Percentiles rank a stretch among this genome's conserved stretches.
phyloP scores from a whole-genome alignment of 805 yeast genomes.

The Schwanniomyces occidentalis region DNA sequence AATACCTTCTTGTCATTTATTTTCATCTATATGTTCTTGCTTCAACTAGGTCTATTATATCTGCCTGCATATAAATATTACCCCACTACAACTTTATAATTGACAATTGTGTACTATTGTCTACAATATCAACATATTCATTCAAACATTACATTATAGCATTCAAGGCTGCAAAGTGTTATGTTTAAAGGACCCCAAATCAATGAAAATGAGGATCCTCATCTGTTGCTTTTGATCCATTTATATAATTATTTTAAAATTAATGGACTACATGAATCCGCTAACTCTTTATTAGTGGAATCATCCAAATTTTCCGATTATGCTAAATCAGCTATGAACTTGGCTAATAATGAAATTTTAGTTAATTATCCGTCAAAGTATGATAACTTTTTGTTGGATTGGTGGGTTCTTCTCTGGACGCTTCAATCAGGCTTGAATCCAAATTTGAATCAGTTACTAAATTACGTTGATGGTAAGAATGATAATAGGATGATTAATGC shows the following conservation, averaged over 20 bases:
- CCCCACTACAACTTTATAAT: too few relatives aligned
- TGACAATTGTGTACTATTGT: too few relatives aligned
- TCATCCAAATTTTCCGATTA: slow-evolving; percentile 1
- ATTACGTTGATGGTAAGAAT: slow-evolving; percentile 2
- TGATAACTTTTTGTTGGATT: slow-evolving; percentile 52
- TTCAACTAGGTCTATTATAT: too few relatives aligned
- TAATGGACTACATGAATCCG: slow-evolving; percentile 51
- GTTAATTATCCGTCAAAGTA: neutral
- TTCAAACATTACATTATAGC: too few relatives aligned
- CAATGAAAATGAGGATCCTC: slow-evolving; percentile 38
- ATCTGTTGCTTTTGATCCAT: slow-evolving; percentile 52
- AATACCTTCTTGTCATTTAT: too few relatives aligned
- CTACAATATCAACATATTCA: too few relatives aligned
- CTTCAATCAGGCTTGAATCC: slow-evolving; percentile 46
- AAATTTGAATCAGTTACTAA: slow-evolving; percentile 23
- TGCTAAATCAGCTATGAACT: neutral
- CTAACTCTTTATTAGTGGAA: slow-evolving; percentile 46
- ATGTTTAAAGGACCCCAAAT: too few relatives aligned
- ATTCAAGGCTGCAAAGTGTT: too few relatives aligned
- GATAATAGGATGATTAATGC: slow-evolving; percentile 4
- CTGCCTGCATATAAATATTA: too few relatives aligned
- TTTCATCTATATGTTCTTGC: too few relatives aligned
- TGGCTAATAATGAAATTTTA: neutral
- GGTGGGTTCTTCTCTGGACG: slow-evolving; percentile 58
- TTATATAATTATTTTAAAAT: slow-evolving; percentile 50